Evolutionary conservation across 768 basidiomycete species (phyloP).

Genomic region (Suillus weaverae): DNA sequence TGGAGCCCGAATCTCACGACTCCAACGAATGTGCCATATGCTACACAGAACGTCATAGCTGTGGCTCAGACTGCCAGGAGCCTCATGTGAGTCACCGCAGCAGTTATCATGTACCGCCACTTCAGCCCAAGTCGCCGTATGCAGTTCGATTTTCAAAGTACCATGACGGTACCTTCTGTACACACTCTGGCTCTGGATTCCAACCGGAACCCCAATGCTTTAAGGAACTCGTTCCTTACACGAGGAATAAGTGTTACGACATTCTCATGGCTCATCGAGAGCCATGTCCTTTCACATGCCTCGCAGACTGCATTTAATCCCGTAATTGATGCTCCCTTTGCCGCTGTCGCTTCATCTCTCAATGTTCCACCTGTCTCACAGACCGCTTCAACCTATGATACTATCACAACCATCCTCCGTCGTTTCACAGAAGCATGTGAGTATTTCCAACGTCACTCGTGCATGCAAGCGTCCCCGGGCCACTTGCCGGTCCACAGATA

Average conservation of each 20-base stretch:
- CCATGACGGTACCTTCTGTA: constrained; percentile 42
- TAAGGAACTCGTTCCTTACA: constrained; percentile 29
- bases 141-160: constrained; percentile 44
- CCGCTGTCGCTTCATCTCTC: constrained; percentile 37
- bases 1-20: constrained; percentile 39
- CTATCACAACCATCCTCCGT: constrained; percentile 41
- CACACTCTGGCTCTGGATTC: constrained; percentile 25
- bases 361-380: constrained; percentile 30
- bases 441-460: constrained; percentile 47
- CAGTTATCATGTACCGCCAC: constrained; percentile 21
- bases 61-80: constrained; percentile 20
- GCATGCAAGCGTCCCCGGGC: constrained; percentile 56
- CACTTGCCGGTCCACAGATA: constrained; percentile 57
- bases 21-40: constrained; percentile 40
- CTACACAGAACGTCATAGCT: constrained; percentile 17
- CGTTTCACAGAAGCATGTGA: constrained; percentile 51
- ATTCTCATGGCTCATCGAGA: constrained; percentile 55
- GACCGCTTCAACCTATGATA: constrained; percentile 36
- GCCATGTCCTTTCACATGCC: constrained; percentile 46
- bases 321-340: constrained; percentile 53
- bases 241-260: constrained; percentile 46
- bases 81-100: constrained; percentile 29
- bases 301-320: constrained; percentile 50
- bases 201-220: constrained; percentile 19
- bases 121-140: constrained; percentile 32